Conservation (phyloP, 371 early-diverging fungal genomes). For the Umbelopsis sp. region DNA sequence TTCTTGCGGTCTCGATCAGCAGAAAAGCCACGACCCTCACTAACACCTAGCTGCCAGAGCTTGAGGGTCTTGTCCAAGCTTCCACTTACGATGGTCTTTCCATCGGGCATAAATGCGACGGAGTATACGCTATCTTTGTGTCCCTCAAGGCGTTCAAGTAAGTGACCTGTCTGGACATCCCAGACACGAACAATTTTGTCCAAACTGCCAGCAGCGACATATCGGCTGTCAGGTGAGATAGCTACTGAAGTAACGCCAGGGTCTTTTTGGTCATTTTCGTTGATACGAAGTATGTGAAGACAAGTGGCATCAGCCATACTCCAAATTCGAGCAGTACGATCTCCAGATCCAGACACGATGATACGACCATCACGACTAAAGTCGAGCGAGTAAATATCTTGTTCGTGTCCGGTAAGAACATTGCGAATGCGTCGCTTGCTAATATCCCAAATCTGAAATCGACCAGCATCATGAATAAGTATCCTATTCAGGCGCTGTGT, state of each 20-base stretch:
- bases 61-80: constrained; percentile 90
- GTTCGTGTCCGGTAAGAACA: constrained; percentile 83
- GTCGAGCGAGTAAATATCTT: constrained; percentile 94
- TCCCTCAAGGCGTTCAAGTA: constrained; percentile 85
- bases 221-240: constrained; percentile 73
- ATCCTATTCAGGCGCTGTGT: background rate
- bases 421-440: constrained; percentile 61
- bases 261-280: constrained; percentile 79
- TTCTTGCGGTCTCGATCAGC: constrained; percentile 35
- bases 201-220: constrained; percentile 80
- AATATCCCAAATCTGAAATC: constrained; percentile 71
- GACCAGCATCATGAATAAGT: background rate
- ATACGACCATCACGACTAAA: constrained; percentile 88
- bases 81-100: constrained; percentile 86
- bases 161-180: constrained; percentile 77
- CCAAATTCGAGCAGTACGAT: constrained; percentile 87
- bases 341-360: constrained; percentile 92
- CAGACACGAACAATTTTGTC: constrained; percentile 91
- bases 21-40: constrained; percentile 36
- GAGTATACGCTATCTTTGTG: constrained; percentile 96
- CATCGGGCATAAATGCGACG: constrained; percentile 93
- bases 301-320: constrained; percentile 75
- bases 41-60: constrained; percentile 80
- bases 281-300: constrained; percentile 69
- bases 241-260: constrained; percentile 93